Evolutionary conservation across 2,329 filamentous ascomycete genomes (phyloP).

Genomic region (Orbilia brochopaga): DNA sequence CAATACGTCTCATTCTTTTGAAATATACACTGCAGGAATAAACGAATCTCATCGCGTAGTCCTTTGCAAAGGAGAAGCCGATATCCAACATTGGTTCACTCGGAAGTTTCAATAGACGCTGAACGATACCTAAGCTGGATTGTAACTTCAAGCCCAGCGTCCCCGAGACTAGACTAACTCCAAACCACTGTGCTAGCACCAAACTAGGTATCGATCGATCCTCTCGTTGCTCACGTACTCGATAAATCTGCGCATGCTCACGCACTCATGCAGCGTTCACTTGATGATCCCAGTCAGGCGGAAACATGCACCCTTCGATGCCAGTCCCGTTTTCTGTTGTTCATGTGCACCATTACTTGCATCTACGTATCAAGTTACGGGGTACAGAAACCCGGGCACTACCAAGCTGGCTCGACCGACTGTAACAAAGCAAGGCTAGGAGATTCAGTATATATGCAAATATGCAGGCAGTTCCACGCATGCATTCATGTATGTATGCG

Average conservation of each 20-base stretch:
- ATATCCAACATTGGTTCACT: too few species aligned
- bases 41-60: too few species aligned
- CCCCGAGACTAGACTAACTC: too few species aligned
- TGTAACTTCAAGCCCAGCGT: too few species aligned
- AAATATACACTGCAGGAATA: too few species aligned
- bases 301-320: constrained; percentile 40
- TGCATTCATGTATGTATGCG: background rate
- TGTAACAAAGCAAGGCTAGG: background rate
- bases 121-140: too few species aligned
- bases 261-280: constrained; percentile 1
- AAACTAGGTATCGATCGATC: background rate
- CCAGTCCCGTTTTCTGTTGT: constrained; percentile 31
- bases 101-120: too few species aligned
- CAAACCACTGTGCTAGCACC: too few species aligned
- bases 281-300: constrained; percentile 27
- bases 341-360: constrained; percentile 24
- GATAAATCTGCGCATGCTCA: background rate
- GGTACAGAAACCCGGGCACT: constrained; percentile 3
- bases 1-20: too few species aligned
- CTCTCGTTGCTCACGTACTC: background rate
- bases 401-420: background rate
- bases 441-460: background rate
- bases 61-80: too few species aligned
- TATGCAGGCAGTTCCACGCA: background rate
- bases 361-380: background rate